phyloP scores from a whole-genome alignment of 2,329 filamentous ascomycete species.

The Allantophomopsis lycopodina region DNA sequence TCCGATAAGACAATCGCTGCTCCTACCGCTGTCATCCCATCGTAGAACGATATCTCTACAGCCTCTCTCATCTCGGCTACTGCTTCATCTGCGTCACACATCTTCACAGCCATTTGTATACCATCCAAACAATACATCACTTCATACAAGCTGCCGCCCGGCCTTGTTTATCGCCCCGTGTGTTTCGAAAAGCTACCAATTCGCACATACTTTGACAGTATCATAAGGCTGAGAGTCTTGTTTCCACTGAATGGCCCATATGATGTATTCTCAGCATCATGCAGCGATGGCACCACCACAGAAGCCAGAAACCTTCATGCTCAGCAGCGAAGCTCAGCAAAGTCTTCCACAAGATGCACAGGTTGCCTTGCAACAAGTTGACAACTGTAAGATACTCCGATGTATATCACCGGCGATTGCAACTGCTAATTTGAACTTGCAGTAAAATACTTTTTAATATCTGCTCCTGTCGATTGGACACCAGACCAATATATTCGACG shows the following conservation, averaged over 20 bases:
- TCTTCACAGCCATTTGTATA: slow-evolving; percentile 3
- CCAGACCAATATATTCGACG: slow-evolving; percentile 92
- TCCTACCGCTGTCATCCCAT: no score
- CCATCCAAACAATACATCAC: no score
- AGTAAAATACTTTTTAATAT: slow-evolving; percentile 99
- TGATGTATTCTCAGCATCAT: slow-evolving; percentile 67
- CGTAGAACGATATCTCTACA: no score
- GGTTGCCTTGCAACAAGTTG: slow-evolving; percentile 94
- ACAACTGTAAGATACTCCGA: slow-evolving; percentile 61
- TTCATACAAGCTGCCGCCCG: background rate
- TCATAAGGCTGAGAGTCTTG: no score
- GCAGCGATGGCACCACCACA: slow-evolving; percentile 81
- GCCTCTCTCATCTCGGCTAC: slow-evolving; percentile 6
- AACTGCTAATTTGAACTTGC: slow-evolving; percentile 3
- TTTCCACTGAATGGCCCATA: slow-evolving; percentile 18
- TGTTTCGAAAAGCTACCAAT: no score
- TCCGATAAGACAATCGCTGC: slow-evolving; percentile 14
- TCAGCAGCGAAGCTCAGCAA: slow-evolving; percentile 94
- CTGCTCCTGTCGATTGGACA: slow-evolving; percentile 94
- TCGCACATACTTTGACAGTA: no score
- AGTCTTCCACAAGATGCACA: slow-evolving; percentile 92
- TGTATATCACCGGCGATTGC: slow-evolving; percentile 3
- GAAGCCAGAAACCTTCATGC: slow-evolving; percentile 97
- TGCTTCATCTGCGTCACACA: slow-evolving; percentile 15
- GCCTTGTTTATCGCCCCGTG: background rate